phyloP scores from a whole-genome alignment of 768 basidiomycete genomes.

The Suillus fuscotomentosus region DNA sequence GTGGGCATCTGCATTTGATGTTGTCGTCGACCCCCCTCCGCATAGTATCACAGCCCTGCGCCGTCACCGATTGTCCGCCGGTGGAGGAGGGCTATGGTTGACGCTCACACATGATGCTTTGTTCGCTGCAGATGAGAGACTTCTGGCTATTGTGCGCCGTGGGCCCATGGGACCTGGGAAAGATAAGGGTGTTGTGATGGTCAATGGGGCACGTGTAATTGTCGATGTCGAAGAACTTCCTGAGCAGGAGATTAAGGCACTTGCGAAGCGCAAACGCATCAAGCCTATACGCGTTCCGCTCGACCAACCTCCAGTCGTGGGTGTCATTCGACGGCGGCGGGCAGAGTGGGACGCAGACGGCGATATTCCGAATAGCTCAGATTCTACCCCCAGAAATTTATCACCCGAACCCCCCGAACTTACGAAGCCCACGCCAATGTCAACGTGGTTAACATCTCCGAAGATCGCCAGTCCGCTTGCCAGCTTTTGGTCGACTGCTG shows the following conservation, averaged over 20 bases:
- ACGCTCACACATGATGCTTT: constrained; percentile 84
- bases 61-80: constrained; percentile 80
- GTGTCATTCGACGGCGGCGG: constrained; percentile 63
- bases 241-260: constrained; percentile 80
- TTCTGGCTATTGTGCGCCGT: constrained; percentile 71
- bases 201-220: constrained; percentile 82
- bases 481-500: constrained; percentile 70
- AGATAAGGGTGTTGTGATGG: constrained; percentile 81
- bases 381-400: constrained; percentile 13
- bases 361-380: constrained; percentile 23
- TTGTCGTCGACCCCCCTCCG: constrained; percentile 92
- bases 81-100: constrained; percentile 93
- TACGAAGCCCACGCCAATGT: constrained; percentile 4
- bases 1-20: constrained; percentile 81
- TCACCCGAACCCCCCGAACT: constrained; percentile 23
- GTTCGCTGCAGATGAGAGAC: constrained; percentile 74
- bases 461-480: constrained; percentile 67
- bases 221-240: constrained; percentile 90
- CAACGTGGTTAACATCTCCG: constrained; percentile 56
- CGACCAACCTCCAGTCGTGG: constrained; percentile 86
- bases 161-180: constrained; percentile 58
- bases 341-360: constrained; percentile 70
- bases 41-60: constrained; percentile 78
- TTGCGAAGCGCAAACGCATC: constrained; percentile 81
- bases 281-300: constrained; percentile 86